Conservation (phyloP, 2,329 filamentous ascomycete genomes). For the Diaporthe ilicicola region DNA sequence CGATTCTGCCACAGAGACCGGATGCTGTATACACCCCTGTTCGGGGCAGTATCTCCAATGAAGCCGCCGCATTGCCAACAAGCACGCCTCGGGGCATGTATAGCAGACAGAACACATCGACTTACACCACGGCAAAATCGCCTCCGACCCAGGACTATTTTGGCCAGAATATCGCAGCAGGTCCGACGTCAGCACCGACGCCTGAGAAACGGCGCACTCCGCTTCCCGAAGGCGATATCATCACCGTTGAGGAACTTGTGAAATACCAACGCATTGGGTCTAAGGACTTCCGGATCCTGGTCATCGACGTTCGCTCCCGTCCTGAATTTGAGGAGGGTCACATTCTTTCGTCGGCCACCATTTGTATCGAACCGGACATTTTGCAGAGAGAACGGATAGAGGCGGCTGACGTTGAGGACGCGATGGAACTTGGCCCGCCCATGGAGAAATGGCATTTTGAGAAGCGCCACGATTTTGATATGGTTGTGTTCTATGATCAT, state of each 20-base stretch:
- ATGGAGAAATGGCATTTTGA: slow-evolving; percentile 80
- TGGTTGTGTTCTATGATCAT: slow-evolving; percentile 92
- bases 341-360: slow-evolving; percentile 82
- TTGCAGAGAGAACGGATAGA: slow-evolving; percentile 74
- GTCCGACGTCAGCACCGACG: slow-evolving; percentile 13
- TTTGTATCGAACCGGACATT: slow-evolving; percentile 87
- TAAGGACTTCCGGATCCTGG: slow-evolving; percentile 69
- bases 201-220: slow-evolving; percentile 53
- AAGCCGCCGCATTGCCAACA: slow-evolving; percentile 70
- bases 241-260: slow-evolving; percentile 75
- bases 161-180: slow-evolving; percentile 16
- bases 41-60: slow-evolving; percentile 72
- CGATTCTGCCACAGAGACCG: slow-evolving; percentile 73
- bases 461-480: slow-evolving; percentile 77
- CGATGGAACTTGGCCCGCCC: slow-evolving; percentile 75
- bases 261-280: slow-evolving; percentile 69
- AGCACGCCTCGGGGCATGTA: slow-evolving; percentile 72
- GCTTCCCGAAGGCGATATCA: slow-evolving; percentile 62
- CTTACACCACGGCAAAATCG: slow-evolving; percentile 32
- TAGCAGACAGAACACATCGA: slow-evolving; percentile 64
- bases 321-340: slow-evolving; percentile 88
- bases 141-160: slow-evolving; percentile 45
- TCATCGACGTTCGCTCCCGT: slow-evolving; percentile 86
- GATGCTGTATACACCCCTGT: slow-evolving; percentile 83
- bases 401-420: slow-evolving; percentile 69